Evolutionary conservation across 2,329 filamentous ascomycete species (phyloP), one percentile per base, ranked within the genome.

Genomic region (Stachybotrys elegans): DNA sequence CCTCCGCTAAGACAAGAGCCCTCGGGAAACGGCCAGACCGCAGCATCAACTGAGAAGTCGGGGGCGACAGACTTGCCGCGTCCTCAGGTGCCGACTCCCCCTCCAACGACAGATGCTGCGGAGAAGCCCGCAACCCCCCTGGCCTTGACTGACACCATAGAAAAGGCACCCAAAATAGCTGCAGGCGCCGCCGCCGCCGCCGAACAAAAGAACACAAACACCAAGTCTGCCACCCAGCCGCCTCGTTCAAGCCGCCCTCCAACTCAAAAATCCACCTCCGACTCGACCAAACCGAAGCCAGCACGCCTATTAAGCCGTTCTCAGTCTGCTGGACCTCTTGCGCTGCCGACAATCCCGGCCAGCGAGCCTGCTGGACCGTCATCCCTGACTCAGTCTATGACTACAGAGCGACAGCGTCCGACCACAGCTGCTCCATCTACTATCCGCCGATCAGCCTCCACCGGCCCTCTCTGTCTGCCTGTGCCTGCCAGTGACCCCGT

Each of bases 351-450:
- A 16, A 50, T 64, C 17, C 59, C 65, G 9, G 70, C 72, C 4
- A 81, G 75, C 50, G 79, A 82, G 46, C 75, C 77, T 9, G 58
- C 60, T 20, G 60, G 67, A 1, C 71, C 70, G 17, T 70, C 63
- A 5, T 57, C 59, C 52, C 67, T 58, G 61, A 73, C 63, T 3
- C 59, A 60, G 22, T 53, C 51, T 16, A 44, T 45, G 5, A 4
- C 46, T 22, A 49, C 47, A 8, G 52, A 57, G 16, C 42, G 48
- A 12, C 31, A 50, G 2, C 48, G 44, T n/a, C 43, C 56, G 14
- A 38, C 51, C 5, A 51, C 45, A 19, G 67, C 68, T 48, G 67
- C 71, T 20, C 48, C 60, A 9, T 21, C 57, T 52, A 69, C 50
- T 48, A 64, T 55, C 54, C 67, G 52, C 61, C 66, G 50, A 61